Conservation (phyloP, 495 filamentous ascomycete species). For the Talaromyces ruber region DNA sequence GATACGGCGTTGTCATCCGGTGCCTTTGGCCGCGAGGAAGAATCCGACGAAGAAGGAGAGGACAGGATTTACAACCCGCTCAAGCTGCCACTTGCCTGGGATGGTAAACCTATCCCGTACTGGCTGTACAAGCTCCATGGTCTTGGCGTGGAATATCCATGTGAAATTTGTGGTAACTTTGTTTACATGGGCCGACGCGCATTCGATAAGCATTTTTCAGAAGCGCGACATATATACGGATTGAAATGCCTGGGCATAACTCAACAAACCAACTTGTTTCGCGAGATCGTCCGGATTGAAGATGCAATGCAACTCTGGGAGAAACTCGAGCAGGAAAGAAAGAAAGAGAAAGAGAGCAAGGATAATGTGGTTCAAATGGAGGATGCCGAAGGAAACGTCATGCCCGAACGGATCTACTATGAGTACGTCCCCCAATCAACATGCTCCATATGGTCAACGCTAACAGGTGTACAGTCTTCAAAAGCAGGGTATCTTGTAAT, state of each 20-base stretch:
- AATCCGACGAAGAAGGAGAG: conserved; percentile 56
- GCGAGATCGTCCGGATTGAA: conserved; percentile 87
- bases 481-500: conserved; percentile 46
- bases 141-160: conserved; percentile 87
- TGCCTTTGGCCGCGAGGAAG: conserved; percentile 46
- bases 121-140: conserved; percentile 98
- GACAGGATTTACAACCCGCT: conserved; percentile 94
- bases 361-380: conserved; percentile 97
- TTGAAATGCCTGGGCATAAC: conserved; percentile 90
- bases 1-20: conserved; percentile 38
- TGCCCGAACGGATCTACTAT: conserved; percentile 95
- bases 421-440: conserved; percentile 43
- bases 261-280: conserved; percentile 75
- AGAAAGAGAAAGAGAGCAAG: conserved; percentile 61
- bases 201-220: conserved; percentile 97
- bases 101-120: conserved; percentile 96
- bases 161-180: conserved; percentile 95
- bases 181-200: conserved; percentile 94
- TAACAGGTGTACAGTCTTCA: conserved; percentile 35
- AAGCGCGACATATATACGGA: conserved; percentile 84
- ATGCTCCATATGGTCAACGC: conserved; percentile 5
- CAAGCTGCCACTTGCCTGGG: conserved; percentile 92
- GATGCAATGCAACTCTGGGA: conserved; percentile 86
- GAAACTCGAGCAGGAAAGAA: conserved; percentile 81
- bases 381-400: conserved; percentile 93